These are phyloP conservation scores for Biscogniauxia sp. DNA, from an alignment of 2,329 filamentous ascomycete species.

Conservation along the genomic window DNA sequence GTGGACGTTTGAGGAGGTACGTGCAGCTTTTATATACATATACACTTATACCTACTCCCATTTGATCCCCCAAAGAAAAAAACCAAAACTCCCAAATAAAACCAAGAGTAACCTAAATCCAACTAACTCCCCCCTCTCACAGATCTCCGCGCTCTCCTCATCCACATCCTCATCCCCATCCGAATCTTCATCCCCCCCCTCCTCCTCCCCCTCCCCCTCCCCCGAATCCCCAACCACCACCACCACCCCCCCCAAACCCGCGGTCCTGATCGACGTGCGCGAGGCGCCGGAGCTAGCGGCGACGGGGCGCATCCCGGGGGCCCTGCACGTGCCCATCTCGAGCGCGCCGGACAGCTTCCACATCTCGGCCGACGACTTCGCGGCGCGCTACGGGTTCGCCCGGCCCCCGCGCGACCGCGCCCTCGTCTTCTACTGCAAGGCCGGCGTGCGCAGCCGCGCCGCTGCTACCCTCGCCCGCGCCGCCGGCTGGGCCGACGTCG, in stretches of 20 bases:
- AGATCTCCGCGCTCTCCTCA: constrained; percentile 22
- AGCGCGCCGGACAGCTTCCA: constrained; percentile 78
- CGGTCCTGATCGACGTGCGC: constrained; percentile 57
- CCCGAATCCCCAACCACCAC: constrained; percentile 4
- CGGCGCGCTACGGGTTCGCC: constrained; percentile 74
- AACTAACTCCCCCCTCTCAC: background rate
- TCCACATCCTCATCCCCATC: constrained; percentile 1
- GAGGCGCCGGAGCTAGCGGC: constrained; percentile 65
- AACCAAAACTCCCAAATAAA: no score
- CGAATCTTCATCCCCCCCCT: constrained; percentile 2
- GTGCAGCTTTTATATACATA: constrained; percentile 2
- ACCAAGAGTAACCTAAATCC: no score
- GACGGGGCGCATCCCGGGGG: constrained; percentile 73
- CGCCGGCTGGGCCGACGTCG: constrained; percentile 70
- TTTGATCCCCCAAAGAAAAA: no score
- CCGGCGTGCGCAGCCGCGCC: constrained; percentile 76
- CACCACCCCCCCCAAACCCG: background rate
- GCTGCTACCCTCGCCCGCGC: constrained; percentile 75
- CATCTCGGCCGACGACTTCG: constrained; percentile 73
- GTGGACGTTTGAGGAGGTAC: constrained; percentile 33
- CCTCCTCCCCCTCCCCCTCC: constrained; percentile 4
- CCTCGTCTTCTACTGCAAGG: constrained; percentile 89
- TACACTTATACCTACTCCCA: no score
- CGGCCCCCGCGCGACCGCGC: constrained; percentile 52
- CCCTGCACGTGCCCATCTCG: constrained; percentile 78